phyloP scores from a whole-genome alignment of 495 filamentous ascomycete genomes.

The Aspergillus steynii region DNA sequence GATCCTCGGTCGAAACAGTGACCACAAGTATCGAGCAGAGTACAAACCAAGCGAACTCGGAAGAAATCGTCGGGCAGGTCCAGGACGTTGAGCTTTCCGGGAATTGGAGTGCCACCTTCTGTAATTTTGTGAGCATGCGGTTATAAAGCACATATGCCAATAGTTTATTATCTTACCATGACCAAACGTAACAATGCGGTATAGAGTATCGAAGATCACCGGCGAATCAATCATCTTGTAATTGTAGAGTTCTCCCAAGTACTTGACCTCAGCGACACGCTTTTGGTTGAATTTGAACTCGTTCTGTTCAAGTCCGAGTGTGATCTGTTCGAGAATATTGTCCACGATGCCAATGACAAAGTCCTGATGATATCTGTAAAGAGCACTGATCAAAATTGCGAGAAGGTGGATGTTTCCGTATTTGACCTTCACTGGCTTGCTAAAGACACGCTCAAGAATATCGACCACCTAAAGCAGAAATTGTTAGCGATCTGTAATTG shows the following conservation, averaged over 20 bases:
- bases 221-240: slow-evolving; percentile 97
- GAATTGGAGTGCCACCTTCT: slow-evolving; percentile 77
- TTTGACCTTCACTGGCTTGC: slow-evolving; percentile 94
- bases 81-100: slow-evolving; percentile 69
- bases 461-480: slow-evolving; percentile 60
- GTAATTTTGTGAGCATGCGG: slow-evolving; percentile 8
- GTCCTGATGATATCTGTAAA: slow-evolving; percentile 88
- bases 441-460: slow-evolving; percentile 87
- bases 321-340: slow-evolving; percentile 84
- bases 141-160: not conserved
- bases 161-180: slow-evolving; percentile 56
- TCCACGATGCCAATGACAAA: slow-evolving; percentile 89
- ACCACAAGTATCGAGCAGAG: slow-evolving; percentile 90
- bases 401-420: slow-evolving; percentile 96
- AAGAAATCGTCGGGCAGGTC: slow-evolving; percentile 96
- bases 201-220: slow-evolving; percentile 93
- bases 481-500: slow-evolving; percentile 14
- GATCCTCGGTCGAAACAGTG: slow-evolving; percentile 93
- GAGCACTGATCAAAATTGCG: slow-evolving; percentile 82
- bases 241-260: slow-evolving; percentile 95
- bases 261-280: slow-evolving; percentile 93
- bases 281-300: slow-evolving; percentile 98
- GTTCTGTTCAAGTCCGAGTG: slow-evolving; percentile 86
- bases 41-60: slow-evolving; percentile 84
- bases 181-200: slow-evolving; percentile 89